phyloP scores from a whole-genome alignment of 2,329 filamentous ascomycete genomes.

The Xylariaceae sp. region DNA sequence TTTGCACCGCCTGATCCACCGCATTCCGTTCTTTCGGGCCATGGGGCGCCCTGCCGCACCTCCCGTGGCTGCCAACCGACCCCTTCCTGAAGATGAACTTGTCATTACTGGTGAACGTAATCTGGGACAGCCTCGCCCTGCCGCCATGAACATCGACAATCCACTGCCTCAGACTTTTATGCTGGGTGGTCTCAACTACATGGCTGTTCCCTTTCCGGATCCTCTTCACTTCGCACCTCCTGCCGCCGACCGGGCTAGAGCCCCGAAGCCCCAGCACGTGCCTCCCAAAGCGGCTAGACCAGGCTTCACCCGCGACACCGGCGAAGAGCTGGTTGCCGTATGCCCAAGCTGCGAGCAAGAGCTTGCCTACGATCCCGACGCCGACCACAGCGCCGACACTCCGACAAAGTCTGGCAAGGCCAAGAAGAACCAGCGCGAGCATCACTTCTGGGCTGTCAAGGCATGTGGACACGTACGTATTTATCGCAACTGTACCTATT shows the following conservation, averaged over 20 bases:
- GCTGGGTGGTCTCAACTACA: slow-evolving; percentile 25
- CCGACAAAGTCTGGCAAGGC: slow-evolving; percentile 41
- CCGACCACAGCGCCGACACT: slow-evolving; percentile 32
- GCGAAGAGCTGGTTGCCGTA: slow-evolving; percentile 68
- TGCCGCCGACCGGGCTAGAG: slow-evolving; percentile 3
- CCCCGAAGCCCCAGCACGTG: slow-evolving; percentile 54
- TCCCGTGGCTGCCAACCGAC: slow-evolving; percentile 13
- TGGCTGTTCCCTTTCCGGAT: slow-evolving; percentile 19
- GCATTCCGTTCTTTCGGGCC: slow-evolving; percentile 22
- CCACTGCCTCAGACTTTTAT: too few species aligned
- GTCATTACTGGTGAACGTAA: slow-evolving; percentile 25
- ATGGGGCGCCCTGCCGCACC: slow-evolving; percentile 2
- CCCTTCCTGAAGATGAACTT: slow-evolving; percentile 24
- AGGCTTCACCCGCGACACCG: slow-evolving; percentile 80
- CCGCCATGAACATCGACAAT: too few species aligned
- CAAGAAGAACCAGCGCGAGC: slow-evolving; percentile 60
- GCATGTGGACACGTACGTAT: slow-evolving; percentile 80
- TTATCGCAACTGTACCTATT: not conserved
- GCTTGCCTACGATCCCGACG: slow-evolving; percentile 66
- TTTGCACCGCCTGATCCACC: slow-evolving; percentile 16
- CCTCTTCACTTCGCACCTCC: slow-evolving; percentile 2
- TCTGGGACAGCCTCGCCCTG: slow-evolving; percentile 1
- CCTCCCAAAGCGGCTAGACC: slow-evolving; percentile 61
- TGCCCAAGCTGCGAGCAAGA: slow-evolving; percentile 88
- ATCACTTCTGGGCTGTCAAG: slow-evolving; percentile 90